These are phyloP conservation scores for Morella rubra DNA, from an alignment of 306 rosid genomes.

Conservation along the genomic window DNA sequence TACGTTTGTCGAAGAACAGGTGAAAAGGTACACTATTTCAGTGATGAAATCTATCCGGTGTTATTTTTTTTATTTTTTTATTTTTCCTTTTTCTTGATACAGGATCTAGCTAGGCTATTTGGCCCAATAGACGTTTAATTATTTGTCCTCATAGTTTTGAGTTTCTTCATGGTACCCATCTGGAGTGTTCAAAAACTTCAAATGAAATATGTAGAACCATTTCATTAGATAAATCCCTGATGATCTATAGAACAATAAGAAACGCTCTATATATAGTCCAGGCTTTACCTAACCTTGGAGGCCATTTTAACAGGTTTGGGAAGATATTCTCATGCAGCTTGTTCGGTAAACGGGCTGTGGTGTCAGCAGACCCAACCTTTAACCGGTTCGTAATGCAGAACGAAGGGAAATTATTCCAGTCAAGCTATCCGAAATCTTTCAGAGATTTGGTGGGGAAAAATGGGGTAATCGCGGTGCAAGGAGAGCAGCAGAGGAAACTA, in stretches of 20 bases:
- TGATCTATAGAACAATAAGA: too few relatives aligned
- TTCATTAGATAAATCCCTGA: too few relatives aligned
- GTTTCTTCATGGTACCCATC: too few relatives aligned
- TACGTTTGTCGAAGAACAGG: conserved; percentile 75
- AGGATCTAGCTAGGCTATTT: too few relatives aligned
- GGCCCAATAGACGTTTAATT: too few relatives aligned
- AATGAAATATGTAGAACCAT: too few relatives aligned
- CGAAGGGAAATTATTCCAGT: conserved; percentile 75
- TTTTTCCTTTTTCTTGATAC: neutral
- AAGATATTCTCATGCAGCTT: conserved; percentile 80
- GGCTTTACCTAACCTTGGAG: neutral
- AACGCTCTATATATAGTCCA: neutral
- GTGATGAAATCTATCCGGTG: neutral
- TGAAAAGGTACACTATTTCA: conserved; percentile 46
- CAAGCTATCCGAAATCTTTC: conserved; percentile 88
- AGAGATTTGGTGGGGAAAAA: conserved; percentile 90
- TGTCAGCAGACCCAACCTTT: conserved; percentile 81
- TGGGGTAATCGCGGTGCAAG: conserved; percentile 90
- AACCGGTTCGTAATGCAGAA: conserved; percentile 88
- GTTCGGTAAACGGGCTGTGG: conserved; percentile 85
- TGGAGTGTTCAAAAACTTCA: too few relatives aligned
- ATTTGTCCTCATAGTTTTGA: too few relatives aligned
- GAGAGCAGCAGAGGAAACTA: conserved; percentile 83
- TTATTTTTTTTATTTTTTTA: neutral
- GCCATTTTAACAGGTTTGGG: conserved; percentile 60